phyloP scores from a whole-genome alignment of 176 grass and related monocot species.

The Juncus effusus region DNA sequence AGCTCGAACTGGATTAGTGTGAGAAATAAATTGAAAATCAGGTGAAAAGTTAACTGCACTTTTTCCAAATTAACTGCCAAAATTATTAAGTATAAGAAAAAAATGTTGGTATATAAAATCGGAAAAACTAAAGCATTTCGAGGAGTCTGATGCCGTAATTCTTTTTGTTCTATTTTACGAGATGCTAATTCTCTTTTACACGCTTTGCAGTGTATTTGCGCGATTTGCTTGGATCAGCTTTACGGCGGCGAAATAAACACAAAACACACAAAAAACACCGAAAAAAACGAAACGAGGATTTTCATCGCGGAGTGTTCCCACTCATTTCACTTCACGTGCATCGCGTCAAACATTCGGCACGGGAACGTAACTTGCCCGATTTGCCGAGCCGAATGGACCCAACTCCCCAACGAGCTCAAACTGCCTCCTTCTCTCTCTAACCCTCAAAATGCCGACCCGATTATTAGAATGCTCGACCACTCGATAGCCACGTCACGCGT shows the following conservation, averaged over 20 bases:
- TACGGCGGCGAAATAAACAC: conserved; percentile 23
- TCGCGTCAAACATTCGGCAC: conserved; percentile 80
- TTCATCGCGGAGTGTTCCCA: conserved; percentile 82
- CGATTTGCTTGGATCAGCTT: conserved; percentile 85
- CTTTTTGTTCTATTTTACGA: background rate
- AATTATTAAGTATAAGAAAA: too few species aligned
- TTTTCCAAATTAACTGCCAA: too few species aligned
- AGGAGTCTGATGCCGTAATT: background rate
- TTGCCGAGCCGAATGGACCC: conserved; percentile 85
- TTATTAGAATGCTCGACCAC: conserved; percentile 93
- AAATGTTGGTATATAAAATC: too few species aligned
- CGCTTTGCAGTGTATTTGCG: conserved; percentile 62
- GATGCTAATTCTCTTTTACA: too few species aligned
- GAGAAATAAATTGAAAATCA: too few species aligned
- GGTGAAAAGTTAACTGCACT: too few species aligned
- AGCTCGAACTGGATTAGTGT: too few species aligned
- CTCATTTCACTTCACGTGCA: conserved; percentile 83
- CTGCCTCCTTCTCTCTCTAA: conserved; percentile 46
- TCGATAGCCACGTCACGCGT: conserved; percentile 81
- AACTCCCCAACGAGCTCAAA: conserved; percentile 75
- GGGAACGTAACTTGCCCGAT: conserved; percentile 85
- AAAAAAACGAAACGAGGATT: conserved; percentile 22
- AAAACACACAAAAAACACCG: background rate
- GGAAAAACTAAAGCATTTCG: too few species aligned
- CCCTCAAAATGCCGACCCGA: conserved; percentile 52